Evolutionary conservation across 805 yeast genomes (phyloP).

Genomic region (Ogataea nakhonphanomensis): DNA sequence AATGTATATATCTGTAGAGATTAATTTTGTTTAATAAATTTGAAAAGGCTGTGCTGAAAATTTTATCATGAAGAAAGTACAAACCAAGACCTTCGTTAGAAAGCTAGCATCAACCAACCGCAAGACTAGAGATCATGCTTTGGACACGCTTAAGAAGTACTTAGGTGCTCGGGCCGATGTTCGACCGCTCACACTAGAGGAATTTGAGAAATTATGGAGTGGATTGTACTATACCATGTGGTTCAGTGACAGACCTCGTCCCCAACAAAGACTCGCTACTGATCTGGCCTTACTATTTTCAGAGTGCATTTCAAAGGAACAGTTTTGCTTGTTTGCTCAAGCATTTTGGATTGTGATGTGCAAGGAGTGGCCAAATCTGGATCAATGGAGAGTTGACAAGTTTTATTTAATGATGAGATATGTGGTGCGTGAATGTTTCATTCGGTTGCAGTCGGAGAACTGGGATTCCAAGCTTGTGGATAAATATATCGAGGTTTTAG

Average conservation of each 20-base stretch:
- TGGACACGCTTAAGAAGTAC: slow-evolving; percentile 59
- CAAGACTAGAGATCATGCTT: slow-evolving; percentile 68
- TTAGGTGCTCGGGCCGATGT: slow-evolving; percentile 44
- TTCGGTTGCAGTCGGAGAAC: slow-evolving; percentile 45
- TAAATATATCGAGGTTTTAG: slow-evolving; percentile 39
- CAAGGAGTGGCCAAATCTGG: slow-evolving; percentile 81
- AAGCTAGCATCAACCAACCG: slow-evolving; percentile 82
- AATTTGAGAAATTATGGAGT: slow-evolving; percentile 86
- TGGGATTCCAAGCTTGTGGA: slow-evolving; percentile 54
- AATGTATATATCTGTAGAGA: not conserved
- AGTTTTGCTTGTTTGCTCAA: slow-evolving; percentile 51
- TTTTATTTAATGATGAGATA: slow-evolving; percentile 78
- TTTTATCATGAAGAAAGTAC: slow-evolving; percentile 19
- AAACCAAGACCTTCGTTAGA: slow-evolving; percentile 61
- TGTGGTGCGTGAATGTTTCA: slow-evolving; percentile 62
- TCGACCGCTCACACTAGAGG: slow-evolving; percentile 44
- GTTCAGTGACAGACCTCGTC: slow-evolving; percentile 91
- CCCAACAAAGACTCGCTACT: slow-evolving; percentile 81
- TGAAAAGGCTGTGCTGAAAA: slow-evolving; percentile 11
- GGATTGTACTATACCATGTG: slow-evolving; percentile 96
- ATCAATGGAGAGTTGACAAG: slow-evolving; percentile 85
- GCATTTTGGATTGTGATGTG: slow-evolving; percentile 81
- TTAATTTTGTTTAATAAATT: not conserved
- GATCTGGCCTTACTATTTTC: slow-evolving; percentile 58
- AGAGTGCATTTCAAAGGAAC: slow-evolving; percentile 38